phyloP scores from a whole-genome alignment of 352 stramenopile species.

The Hyaloperonospora arabidopsidis region DNA sequence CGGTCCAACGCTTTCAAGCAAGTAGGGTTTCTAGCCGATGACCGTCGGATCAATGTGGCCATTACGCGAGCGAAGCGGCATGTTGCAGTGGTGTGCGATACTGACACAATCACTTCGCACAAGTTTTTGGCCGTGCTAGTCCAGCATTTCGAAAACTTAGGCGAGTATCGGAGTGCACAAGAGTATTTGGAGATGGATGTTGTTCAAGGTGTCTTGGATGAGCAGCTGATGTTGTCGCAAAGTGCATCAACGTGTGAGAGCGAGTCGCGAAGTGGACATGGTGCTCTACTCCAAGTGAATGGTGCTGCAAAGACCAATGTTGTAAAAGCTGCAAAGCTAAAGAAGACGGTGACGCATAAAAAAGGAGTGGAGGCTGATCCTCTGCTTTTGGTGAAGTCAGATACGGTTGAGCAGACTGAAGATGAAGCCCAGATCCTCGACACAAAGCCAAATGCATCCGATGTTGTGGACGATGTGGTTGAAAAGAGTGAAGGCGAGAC shows the following conservation, averaged over 20 bases:
- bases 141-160: conserved; percentile 89
- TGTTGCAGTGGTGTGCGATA: conserved; percentile 91
- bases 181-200: conserved; percentile 71
- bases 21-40: conserved; percentile 94
- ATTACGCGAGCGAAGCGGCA: conserved; percentile 94
- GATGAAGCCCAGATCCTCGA: background rate
- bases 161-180: conserved; percentile 85
- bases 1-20: conserved; percentile 83
- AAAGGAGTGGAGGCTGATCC: conserved; percentile 2
- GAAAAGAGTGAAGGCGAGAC: conserved; percentile 16
- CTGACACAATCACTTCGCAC: conserved; percentile 87
- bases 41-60: conserved; percentile 96
- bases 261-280: background rate
- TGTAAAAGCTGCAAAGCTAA: conserved; percentile 9
- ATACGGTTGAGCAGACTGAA: background rate
- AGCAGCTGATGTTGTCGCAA: conserved; percentile 11
- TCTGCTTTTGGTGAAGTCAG: background rate
- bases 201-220: conserved; percentile 30
- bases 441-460: conserved; percentile 1
- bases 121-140: conserved; percentile 87
- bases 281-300: conserved; percentile 5
- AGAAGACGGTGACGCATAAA: conserved; percentile 13
- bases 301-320: background rate
- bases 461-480: conserved; percentile 9
- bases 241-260: background rate